Evolutionary conservation across 331 rosid species (phyloP), one percentile per base, ranked within the genome.

Genomic region (Rhamnella rubrinervis): DNA sequence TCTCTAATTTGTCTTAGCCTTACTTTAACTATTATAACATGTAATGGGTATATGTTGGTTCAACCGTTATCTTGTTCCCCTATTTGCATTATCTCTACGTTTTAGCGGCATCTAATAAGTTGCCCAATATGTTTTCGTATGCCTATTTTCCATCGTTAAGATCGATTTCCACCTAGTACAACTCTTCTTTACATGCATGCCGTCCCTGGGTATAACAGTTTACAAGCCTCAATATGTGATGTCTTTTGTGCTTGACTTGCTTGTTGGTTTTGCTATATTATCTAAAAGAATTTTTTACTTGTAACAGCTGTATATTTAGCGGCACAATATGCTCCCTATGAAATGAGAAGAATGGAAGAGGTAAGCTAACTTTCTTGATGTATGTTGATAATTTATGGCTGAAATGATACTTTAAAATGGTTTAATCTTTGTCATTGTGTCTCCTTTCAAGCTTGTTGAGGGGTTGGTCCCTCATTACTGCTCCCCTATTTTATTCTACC

Each of bases 121-220:
- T 38, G 12, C 61, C 40, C 9, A 62, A 74, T 44, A 12, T 49
- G 49, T 60, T 72, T 80, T 86, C 38, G 67, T 28, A 20, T 71
- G 38, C 65, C 23, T 23, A 23, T 23, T 23, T 23, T 23, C 1
- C 23, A 23, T 23, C 1, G 23, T 23, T 91, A 90, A 91, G 96
- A 2, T 90, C 53, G 98, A 88, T 76, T 93, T 93, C 75, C 96
- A 84, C 83, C 83, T 93, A 61, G 95, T 90, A 70, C 97, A 93
- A 74, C 74, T 90, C 40, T 86, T 90, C 79, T 88, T 90, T 73
- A 89, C 77, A 44, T 93, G 91, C 82, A 68, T 93, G 95, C 96
- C 97, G 76, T 88, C 98, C 57, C 64, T 90, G 69, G 96, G 98
- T 90, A 85, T 41, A 78, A 56, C 61, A 47, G 38, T 63, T 69